A percentile compares a stretch with the other conserved stretches of the same genome.
Conservation (phyloP, 345 rosid species). For the Arabidopsis arenosa region DNA sequence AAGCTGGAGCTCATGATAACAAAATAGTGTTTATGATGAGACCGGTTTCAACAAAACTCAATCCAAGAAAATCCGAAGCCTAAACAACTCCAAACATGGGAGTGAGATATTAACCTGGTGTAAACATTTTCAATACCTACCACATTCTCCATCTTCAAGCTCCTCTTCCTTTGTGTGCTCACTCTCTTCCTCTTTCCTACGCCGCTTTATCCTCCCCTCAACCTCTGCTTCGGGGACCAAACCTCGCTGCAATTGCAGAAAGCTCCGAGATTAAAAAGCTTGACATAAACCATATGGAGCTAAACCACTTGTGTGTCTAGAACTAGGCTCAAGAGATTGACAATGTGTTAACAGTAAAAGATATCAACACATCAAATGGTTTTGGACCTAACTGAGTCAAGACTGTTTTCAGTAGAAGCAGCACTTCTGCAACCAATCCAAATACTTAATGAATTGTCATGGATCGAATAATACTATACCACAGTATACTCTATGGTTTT, state of each 20-base stretch:
- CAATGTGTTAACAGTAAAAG: not conserved
- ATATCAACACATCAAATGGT: constrained; percentile 5
- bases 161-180: constrained; percentile 67
- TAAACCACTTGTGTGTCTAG: constrained; percentile 1
- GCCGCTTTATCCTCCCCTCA: constrained; percentile 70
- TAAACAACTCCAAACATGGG: constrained; percentile 17
- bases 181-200: constrained; percentile 63
- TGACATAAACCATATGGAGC: constrained; percentile 1
- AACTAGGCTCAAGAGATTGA: not conserved
- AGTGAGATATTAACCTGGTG: constrained; percentile 10
- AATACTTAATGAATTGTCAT: not conserved
- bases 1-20: constrained; percentile 24
- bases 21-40: constrained; percentile 14
- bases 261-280: constrained; percentile 17
- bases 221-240: constrained; percentile 69
- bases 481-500: not conserved
- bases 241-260: constrained; percentile 55
- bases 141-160: constrained; percentile 91
- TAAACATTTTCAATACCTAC: constrained; percentile 52
- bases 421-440: constrained; percentile 17
- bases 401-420: constrained; percentile 11
- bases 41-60: constrained; percentile 2
- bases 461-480: constrained; percentile 10
- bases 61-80: constrained; percentile 23
- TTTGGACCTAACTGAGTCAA: constrained; percentile 5